A percentile compares a stretch with the other conserved stretches of the same genome.
These are phyloP conservation scores for Coniochaeta prunicola DNA, from an alignment of 2,329 filamentous ascomycete species.

Conservation along the genomic window DNA sequence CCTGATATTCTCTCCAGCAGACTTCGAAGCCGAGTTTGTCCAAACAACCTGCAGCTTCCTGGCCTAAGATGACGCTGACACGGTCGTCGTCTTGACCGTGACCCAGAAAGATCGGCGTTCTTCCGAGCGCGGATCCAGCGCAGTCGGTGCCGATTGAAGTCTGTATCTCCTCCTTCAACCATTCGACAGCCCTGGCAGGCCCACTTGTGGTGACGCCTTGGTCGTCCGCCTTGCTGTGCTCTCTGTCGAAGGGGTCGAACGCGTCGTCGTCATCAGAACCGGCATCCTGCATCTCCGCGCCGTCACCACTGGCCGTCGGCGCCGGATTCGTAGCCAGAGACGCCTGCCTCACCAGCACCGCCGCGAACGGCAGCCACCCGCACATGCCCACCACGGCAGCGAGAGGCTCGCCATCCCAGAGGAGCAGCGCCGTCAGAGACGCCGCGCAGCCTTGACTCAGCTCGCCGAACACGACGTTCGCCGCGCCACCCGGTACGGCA, in stretches of 20 bases:
- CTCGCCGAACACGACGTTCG: conserved; percentile 38
- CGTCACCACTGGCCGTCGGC: conserved; percentile 5
- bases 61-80: conserved; percentile 28
- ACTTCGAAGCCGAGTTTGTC: conserved; percentile 24
- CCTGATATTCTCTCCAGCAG: conserved; percentile 29
- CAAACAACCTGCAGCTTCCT: conserved; percentile 25
- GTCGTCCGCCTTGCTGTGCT: conserved; percentile 3
- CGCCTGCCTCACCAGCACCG: conserved; percentile 15
- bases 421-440: conserved; percentile 30
- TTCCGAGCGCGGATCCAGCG: not conserved
- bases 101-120: conserved; percentile 35
- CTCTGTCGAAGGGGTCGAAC: conserved; percentile 14
- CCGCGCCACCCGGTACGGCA: conserved; percentile 23
- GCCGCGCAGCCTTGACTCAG: conserved; percentile 49
- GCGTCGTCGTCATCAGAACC: conserved; percentile 3
- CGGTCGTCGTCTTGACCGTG: conserved; percentile 35
- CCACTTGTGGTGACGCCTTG: not conserved
- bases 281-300: not conserved
- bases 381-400: conserved; percentile 35
- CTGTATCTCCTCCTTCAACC: conserved; percentile 15
- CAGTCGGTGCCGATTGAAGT: not conserved
- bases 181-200: not conserved
- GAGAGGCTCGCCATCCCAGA: conserved; percentile 32
- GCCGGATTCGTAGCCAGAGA: not conserved
- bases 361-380: conserved; percentile 36